Conservation (phyloP, 1,284 basidiomycete genomes). For the Afroboletus lepidellus region DNA sequence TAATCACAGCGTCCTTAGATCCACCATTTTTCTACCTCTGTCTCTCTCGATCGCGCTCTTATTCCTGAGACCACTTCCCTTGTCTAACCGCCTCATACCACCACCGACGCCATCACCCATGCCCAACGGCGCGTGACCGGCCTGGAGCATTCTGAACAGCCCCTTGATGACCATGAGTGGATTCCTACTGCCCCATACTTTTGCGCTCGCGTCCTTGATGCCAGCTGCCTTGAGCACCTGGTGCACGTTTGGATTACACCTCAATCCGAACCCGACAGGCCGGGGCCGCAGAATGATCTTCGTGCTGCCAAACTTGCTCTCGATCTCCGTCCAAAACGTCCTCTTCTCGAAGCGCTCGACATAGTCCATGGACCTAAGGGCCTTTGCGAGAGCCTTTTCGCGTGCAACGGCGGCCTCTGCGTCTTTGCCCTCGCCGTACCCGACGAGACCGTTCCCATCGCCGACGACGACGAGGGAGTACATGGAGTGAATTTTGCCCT, state of each 20-base stretch:
- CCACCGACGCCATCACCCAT: constrained; percentile 81
- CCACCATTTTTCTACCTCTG: constrained; percentile 65
- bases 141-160: constrained; percentile 58
- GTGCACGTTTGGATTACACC: constrained; percentile 88
- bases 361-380: constrained; percentile 80
- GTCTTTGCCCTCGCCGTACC: constrained; percentile 87
- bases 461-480: constrained; percentile 80
- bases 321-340: constrained; percentile 88
- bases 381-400: constrained; percentile 69
- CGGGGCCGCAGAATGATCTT: constrained; percentile 82
- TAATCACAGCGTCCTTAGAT: constrained; percentile 49
- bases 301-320: constrained; percentile 84
- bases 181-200: constrained; percentile 92
- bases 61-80: constrained; percentile 64
- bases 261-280: constrained; percentile 91
- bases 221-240: constrained; percentile 89
- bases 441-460: constrained; percentile 85
- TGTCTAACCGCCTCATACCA: constrained; percentile 61
- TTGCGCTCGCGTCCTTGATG: constrained; percentile 91
- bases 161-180: constrained; percentile 60
- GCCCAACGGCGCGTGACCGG: constrained; percentile 67
- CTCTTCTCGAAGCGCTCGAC: constrained; percentile 88
- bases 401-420: constrained; percentile 57
- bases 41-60: constrained; percentile 69
- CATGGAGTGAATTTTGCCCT: constrained; percentile 75